A percentile compares a stretch with the other conserved stretches of the same genome.
These are phyloP conservation scores for Lasiosphaeris hirsuta DNA, from an alignment of 495 filamentous ascomycete genomes.

Conservation along the genomic window DNA sequence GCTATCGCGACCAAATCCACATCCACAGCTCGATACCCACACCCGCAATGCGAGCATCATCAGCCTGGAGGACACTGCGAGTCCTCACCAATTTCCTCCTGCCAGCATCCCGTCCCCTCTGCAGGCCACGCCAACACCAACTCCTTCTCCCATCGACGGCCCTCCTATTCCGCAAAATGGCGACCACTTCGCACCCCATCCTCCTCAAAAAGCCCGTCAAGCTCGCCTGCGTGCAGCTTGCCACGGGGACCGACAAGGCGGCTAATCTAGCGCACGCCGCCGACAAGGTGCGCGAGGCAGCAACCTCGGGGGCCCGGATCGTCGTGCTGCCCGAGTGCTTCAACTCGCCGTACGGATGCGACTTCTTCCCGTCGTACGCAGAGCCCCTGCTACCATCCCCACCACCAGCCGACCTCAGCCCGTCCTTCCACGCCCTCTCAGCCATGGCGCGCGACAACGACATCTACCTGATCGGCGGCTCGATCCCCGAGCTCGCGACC, in stretches of 20 bases:
- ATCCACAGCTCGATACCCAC: conserved; percentile 1
- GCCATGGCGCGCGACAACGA: conserved; percentile 71
- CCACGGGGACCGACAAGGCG: conserved; percentile 75
- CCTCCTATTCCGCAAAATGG: conserved; percentile 37
- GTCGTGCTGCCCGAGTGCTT: conserved; percentile 84
- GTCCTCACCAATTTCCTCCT: conserved; percentile 5
- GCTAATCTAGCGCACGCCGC: conserved; percentile 80
- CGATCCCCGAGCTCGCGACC: conserved; percentile 73
- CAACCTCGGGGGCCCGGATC: conserved; percentile 67
- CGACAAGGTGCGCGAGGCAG: conserved; percentile 78
- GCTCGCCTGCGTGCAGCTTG: conserved; percentile 78
- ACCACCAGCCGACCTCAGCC: conserved; percentile 64
- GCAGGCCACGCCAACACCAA: neutral
- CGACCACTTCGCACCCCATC: conserved; percentile 48
- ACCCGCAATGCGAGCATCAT: conserved; percentile 14
- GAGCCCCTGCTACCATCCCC: conserved; percentile 81
- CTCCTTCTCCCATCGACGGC: neutral
- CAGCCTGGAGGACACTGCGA: conserved; percentile 20
- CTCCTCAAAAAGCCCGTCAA: conserved; percentile 70
- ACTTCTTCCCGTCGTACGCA: conserved; percentile 88
- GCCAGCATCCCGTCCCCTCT: neutral
- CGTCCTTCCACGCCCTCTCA: conserved; percentile 81
- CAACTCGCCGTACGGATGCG: conserved; percentile 93
- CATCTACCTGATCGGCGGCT: conserved; percentile 82
- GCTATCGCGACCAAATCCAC: conserved; percentile 2